Evolutionary conservation across 805 yeast genomes (phyloP), one percentile per base, ranked within the genome.

Genomic region (Wilhelminamyces savonicus): DNA sequence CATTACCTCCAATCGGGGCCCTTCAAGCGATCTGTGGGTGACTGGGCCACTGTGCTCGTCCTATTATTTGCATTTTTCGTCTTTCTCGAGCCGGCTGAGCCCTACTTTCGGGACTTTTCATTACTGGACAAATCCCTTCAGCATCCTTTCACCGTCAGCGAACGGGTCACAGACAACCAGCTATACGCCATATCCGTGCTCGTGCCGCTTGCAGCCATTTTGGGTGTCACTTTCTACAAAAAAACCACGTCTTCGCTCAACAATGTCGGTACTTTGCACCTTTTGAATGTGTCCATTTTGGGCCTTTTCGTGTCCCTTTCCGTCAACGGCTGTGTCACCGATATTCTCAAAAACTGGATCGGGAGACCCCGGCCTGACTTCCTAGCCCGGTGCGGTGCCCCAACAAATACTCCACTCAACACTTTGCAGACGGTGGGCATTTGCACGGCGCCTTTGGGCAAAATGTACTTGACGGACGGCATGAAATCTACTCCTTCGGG

Each of bases 401-500:
- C 61, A 24, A 22, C 40, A 4, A 40, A 43, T 3, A 52, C 64
- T 7, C 54, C 59, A 1, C 17, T 34, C 2, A 40, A 50, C 25
- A 31, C 11, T 16, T 49, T 48, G 23, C 63, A 59, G 7, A 54
- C 48, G 14, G 35, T 57, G 17, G 43, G 46, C 11, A 57, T 56
- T 3, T 62, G 69, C 34, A 47, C 61, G 3, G 47, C 52, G 1
- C 60, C 62, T 1, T 40, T 58, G 24, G 62, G 64, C 4, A 32
- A 37, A 12, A 34, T 39, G 35, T 36, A 40, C 12, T 39, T 60
- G 14, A 24, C 38, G 10, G 69, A 62, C 34, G 69, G 69, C 4
- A 44, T 60, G 55, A 56, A 59, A 32, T 58, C 65, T 13, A 58
- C 65, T 7, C 69, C 69, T 5, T 55, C 61, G 23, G 69, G 66